phyloP scores from a whole-genome alignment of 345 rosid genomes.

The Hibiscus mutabilis region DNA sequence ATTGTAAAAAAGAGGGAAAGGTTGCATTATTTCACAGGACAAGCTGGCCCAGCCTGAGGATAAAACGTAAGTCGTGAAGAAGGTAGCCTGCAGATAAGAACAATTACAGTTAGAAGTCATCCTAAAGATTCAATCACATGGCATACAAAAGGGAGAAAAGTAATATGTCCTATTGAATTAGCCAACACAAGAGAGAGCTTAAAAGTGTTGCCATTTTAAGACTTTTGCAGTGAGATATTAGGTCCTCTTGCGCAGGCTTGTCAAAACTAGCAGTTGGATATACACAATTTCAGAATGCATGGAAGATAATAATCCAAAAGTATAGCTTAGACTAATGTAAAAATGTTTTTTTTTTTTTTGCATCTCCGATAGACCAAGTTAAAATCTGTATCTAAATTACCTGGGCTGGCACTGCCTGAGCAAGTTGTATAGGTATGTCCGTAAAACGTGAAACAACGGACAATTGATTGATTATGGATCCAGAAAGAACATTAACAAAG shows the following conservation, averaged over 20 bases:
- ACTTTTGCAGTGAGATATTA: too few relatives aligned
- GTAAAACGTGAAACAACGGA: constrained; percentile 50
- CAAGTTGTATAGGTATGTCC: constrained; percentile 61
- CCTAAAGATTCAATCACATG: background rate
- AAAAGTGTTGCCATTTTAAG: too few relatives aligned
- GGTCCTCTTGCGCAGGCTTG: background rate
- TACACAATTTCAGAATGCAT: too few relatives aligned
- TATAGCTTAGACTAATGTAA: too few relatives aligned
- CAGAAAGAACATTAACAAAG: constrained; percentile 77
- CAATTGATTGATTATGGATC: constrained; percentile 55
- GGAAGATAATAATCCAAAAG: too few relatives aligned
- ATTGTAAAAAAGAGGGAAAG: constrained; percentile 40
- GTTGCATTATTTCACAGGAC: constrained; percentile 54
- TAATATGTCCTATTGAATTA: background rate
- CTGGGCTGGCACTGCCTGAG: constrained; percentile 73
- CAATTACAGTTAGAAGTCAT: constrained; percentile 9
- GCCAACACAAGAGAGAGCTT: too few relatives aligned
- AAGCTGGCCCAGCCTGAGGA: constrained; percentile 76
- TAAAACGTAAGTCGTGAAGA: constrained; percentile 79
- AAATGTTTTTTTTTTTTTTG: too few relatives aligned
- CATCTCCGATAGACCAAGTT: too few relatives aligned
- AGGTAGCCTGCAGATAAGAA: constrained; percentile 63
- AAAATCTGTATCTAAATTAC: constrained; percentile 23
- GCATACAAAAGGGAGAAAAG: background rate
- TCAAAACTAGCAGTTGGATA: too few relatives aligned